A percentile compares a stretch with the other conserved stretches of the same genome.
Evolutionary conservation across 1,284 basidiomycete genomes (phyloP).

Genomic region (Ceratobasidium sp.): DNA sequence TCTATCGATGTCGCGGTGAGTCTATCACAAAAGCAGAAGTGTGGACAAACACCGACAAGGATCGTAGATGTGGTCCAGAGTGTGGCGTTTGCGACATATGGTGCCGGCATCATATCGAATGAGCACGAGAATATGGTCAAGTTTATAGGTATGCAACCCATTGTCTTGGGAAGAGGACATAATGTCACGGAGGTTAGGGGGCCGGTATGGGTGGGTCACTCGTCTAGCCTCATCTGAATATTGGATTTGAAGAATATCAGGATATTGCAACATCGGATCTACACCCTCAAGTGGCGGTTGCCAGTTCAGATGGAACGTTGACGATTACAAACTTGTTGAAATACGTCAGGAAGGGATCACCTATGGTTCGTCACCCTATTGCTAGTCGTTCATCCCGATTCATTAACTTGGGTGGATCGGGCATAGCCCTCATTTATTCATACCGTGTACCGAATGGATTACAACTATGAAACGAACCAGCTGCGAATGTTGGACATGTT

Average conservation of each 20-base stretch:
- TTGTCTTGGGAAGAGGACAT: slow-evolving; percentile 77
- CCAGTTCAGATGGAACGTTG: slow-evolving; percentile 81
- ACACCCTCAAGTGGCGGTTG: slow-evolving; percentile 83
- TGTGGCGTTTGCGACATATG: slow-evolving; percentile 68
- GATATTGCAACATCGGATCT: slow-evolving; percentile 78
- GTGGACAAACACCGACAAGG: slow-evolving; percentile 49
- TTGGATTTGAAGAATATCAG: slow-evolving; percentile 52
- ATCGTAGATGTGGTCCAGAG: slow-evolving; percentile 70
- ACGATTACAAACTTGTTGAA: slow-evolving; percentile 73
- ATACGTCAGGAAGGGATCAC: slow-evolving; percentile 69
- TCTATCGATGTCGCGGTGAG: slow-evolving; percentile 73
- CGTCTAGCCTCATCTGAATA: background rate
- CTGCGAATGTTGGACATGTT: slow-evolving; percentile 87
- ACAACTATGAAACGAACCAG: slow-evolving; percentile 71
- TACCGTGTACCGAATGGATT: slow-evolving; percentile 86
- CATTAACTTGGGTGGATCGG: background rate
- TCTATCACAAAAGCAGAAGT: background rate
- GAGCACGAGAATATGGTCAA: slow-evolving; percentile 82
- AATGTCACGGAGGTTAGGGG: slow-evolving; percentile 73
- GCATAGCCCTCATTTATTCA: slow-evolving; percentile 76
- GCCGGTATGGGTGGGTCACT: slow-evolving; percentile 73
- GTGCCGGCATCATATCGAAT: slow-evolving; percentile 71
- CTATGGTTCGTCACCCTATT: slow-evolving; percentile 54
- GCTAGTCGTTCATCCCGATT: background rate
- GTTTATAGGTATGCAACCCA: slow-evolving; percentile 70